These are phyloP conservation scores for Crithidia brevicula DNA, from an alignment of 208 protist genomes.

Conservation along the genomic window DNA sequence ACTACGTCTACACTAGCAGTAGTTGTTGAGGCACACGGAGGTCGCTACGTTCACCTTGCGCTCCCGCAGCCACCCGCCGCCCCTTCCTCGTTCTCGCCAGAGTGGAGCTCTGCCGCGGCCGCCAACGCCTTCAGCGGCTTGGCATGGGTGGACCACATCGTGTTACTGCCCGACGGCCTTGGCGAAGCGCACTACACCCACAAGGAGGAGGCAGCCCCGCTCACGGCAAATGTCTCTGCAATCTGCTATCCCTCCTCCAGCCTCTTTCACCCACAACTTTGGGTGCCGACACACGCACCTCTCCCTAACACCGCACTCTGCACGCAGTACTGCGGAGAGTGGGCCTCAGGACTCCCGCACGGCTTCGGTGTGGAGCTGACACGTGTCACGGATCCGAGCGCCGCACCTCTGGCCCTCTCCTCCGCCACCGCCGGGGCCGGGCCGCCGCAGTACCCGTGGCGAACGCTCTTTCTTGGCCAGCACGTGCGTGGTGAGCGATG, in stretches of 20 bases:
- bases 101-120: neutral
- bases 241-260: neutral
- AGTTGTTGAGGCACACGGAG: slow-evolving; percentile 13
- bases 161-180: slow-evolving; percentile 40
- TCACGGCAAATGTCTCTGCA: neutral
- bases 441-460: slow-evolving; percentile 36
- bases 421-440: slow-evolving; percentile 17
- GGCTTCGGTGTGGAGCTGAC: slow-evolving; percentile 66
- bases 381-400: slow-evolving; percentile 21
- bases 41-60: slow-evolving; percentile 16
- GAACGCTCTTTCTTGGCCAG: slow-evolving; percentile 56
- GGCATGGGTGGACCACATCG: slow-evolving; percentile 23
- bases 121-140: slow-evolving; percentile 22
- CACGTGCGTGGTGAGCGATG: slow-evolving; percentile 39
- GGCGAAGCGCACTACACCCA: slow-evolving; percentile 30
- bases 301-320: slow-evolving; percentile 3
- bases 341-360: slow-evolving; percentile 52
- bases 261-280: slow-evolving; percentile 21
- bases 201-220: neutral
- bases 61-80: neutral
- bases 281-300: slow-evolving; percentile 9
- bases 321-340: slow-evolving; percentile 59
- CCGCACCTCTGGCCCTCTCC: slow-evolving; percentile 6
- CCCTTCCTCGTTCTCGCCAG: too few relatives aligned
- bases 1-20: neutral